These are phyloP conservation scores for Digitaria exilis DNA, from an alignment of 202 grass and related monocot species.

Conservation along the genomic window DNA sequence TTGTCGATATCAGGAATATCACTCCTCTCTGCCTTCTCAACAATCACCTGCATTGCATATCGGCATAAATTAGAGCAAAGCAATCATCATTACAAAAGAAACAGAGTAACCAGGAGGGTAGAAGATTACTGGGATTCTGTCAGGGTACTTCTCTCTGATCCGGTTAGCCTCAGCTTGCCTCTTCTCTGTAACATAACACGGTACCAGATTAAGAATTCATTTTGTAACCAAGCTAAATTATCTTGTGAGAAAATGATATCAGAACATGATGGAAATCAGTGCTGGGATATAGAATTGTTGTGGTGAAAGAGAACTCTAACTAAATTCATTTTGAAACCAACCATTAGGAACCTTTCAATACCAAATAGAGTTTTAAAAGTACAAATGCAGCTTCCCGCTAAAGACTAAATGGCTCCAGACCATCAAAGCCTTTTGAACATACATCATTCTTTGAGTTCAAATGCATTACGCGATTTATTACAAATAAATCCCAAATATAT, in stretches of 20 bases:
- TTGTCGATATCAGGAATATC: too few species aligned
- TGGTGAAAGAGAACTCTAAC: background rate
- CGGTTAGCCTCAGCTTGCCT: constrained; percentile 81
- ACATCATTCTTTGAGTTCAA: background rate
- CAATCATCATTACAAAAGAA: constrained; percentile 22
- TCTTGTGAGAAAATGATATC: background rate
- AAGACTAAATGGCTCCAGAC: too few species aligned
- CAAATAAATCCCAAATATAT: background rate
- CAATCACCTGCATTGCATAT: constrained; percentile 73
- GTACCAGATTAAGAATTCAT: background rate
- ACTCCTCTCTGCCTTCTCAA: too few species aligned
- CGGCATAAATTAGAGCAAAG: constrained; percentile 25
- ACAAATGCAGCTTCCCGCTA: background rate
- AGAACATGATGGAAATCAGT: background rate
- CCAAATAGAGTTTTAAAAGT: background rate
- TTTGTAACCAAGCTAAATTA: background rate
- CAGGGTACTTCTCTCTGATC: constrained; percentile 87
- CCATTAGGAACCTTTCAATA: background rate
- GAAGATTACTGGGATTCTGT: constrained; percentile 80
- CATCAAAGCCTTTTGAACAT: background rate
- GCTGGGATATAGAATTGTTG: background rate
- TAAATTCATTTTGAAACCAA: too few species aligned
- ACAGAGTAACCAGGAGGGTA: background rate
- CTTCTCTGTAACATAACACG: constrained; percentile 83
- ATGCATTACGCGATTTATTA: background rate